These are phyloP conservation scores for Solanum peruvianum DNA, from an alignment of 257 asterid genomes.

Conservation along the genomic window DNA sequence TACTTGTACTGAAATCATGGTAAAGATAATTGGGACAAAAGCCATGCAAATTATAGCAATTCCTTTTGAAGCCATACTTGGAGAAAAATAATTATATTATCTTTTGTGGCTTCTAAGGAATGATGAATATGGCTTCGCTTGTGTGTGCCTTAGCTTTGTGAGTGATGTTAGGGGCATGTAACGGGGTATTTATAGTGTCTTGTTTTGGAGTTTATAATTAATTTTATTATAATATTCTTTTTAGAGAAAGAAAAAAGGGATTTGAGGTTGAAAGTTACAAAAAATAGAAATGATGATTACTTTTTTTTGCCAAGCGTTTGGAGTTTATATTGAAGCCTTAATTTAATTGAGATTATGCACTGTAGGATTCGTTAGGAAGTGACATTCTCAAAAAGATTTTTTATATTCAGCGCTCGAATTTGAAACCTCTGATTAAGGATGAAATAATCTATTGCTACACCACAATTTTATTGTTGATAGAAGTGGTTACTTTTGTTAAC, in stretches of 20 bases:
- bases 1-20: not conserved
- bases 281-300: not conserved
- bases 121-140: not conserved
- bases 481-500: not conserved
- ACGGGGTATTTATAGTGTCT: not conserved
- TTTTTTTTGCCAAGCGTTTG: too few relatives aligned
- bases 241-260: not conserved
- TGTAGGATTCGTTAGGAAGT: fast-evolving
- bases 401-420: fast-evolving
- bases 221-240: not conserved
- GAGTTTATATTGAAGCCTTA: fast-evolving
- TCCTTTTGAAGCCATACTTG: slow-evolving; percentile 35
- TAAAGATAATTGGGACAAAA: not conserved
- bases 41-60: not conserved
- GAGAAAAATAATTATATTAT: not conserved
- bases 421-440: fast-evolving
- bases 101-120: not conserved
- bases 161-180: not conserved
- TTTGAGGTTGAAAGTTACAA: not conserved
- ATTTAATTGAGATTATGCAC: too few relatives aligned
- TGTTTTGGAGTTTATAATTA: not conserved
- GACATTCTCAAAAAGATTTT: fast-evolving
- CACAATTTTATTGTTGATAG: fast-evolving
- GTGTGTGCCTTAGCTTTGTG: not conserved
- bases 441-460: fast-evolving